Conservation (phyloP, 108 stramenopile genomes). For the Cylindrotheca fusiformis region DNA sequence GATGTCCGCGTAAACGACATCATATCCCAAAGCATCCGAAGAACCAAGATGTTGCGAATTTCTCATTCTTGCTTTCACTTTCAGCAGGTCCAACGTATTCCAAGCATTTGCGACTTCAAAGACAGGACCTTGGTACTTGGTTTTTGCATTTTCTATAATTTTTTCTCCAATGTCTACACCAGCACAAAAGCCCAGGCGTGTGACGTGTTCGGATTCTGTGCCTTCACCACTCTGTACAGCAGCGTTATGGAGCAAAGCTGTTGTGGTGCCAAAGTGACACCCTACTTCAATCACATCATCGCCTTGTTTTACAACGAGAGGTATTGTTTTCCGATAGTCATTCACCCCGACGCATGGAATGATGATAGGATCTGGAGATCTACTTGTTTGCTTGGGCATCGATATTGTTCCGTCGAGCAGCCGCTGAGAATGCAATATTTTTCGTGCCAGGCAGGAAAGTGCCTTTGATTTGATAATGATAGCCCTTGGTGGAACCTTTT, state of each 20-base stretch:
- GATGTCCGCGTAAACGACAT: constrained; percentile 43
- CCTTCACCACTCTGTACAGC: not conserved
- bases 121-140: constrained; percentile 13
- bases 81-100: constrained; percentile 16
- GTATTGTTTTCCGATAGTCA: constrained; percentile 32
- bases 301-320: constrained; percentile 18
- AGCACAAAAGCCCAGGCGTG: constrained; percentile 5
- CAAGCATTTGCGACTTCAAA: constrained; percentile 39
- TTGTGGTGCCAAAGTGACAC: constrained; percentile 34
- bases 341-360: constrained; percentile 35
- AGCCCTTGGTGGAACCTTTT: not conserved
- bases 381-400: not conserved
- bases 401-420: constrained; percentile 6
- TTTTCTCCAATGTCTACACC: constrained; percentile 36
- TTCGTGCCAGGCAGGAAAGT: constrained; percentile 23
- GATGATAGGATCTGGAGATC: constrained; percentile 12
- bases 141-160: constrained; percentile 24
- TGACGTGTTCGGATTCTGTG: not conserved
- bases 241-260: constrained; percentile 14
- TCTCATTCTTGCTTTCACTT: constrained; percentile 6
- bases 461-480: constrained; percentile 28
- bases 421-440: constrained; percentile 27
- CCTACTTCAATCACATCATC: constrained; percentile 37
- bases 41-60: not conserved
- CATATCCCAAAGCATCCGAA: constrained; percentile 5